Evolutionary conservation across 2,329 filamentous ascomycete genomes (phyloP), one percentile per base, ranked within the genome.

Genomic region (Chaetoscypha palmicola): DNA sequence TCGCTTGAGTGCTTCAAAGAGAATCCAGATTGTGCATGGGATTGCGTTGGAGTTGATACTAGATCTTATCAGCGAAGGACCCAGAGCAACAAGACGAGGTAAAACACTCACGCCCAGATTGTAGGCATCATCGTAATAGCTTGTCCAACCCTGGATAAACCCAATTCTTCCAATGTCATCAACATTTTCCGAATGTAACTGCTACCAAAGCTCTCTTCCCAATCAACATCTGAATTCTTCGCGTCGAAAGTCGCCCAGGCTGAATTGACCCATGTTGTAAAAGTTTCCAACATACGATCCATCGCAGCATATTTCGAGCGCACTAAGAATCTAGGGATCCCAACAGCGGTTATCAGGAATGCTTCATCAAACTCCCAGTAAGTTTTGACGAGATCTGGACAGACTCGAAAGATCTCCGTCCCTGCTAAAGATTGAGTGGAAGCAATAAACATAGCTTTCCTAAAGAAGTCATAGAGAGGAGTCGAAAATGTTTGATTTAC

Each of bases 41-140:
- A 53, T 41, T 9, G 44, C 45, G 16, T 53, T 53, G 16, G 44
- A 49, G 14, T 49, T 47, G 26, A 53, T 47, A 4, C 48, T 51
- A 23, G 22, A 10, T 8, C 2, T 31, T 26, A n/a, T 51, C 23
- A 51, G 24, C 32, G 12, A 43, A 10, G 14, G 20, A 36, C 2
- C 23, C 20, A 16, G 23, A 32, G 4, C 32, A 1, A 4, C 4
- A 12, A 24, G 23, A 12, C 3, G 14, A 16, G 3, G 3, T 22
- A 10, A 14, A 7, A 28, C 24, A 42, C 40, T 28, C 32, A 47
- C 41, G 45, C 50, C 43, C 45, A 52, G 12, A 50, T 46, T 21
- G 48, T 22, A 3, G 45, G 33, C 12, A 52, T 17, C 4, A 46
- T 33, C 5, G 39, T 30, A 4, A 42, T 37, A 10, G 46, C 46